Evolutionary conservation across 73 alveolate genomes (phyloP).

Genomic region (Tetrahymena borealis): DNA sequence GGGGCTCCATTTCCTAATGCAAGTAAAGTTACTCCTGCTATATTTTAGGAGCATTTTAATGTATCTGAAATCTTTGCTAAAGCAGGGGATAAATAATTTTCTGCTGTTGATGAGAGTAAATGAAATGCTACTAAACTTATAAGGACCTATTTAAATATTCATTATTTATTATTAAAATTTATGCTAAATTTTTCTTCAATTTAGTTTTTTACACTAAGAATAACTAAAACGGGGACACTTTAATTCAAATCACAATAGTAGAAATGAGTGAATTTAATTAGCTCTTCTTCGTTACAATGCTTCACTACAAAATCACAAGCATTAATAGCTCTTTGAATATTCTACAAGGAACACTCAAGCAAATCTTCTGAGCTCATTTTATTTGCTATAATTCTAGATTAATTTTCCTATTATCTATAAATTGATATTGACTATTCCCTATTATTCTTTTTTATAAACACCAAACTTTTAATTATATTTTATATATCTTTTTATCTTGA

Average conservation of each 20-base stretch:
- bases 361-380: background rate
- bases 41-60: background rate
- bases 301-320: background rate
- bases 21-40: constrained; percentile 77
- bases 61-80: background rate
- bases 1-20: constrained; percentile 99
- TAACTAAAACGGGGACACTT: background rate
- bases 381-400: background rate
- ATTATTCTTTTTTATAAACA: too few species aligned
- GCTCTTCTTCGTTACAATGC: background rate
- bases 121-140: background rate
- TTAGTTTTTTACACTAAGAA: background rate
- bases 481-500: too few species aligned
- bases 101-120: background rate
- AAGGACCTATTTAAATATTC: background rate
- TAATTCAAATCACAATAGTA: background rate
- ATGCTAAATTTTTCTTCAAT: background rate
- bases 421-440: too few species aligned
- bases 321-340: background rate
- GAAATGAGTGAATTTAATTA: background rate
- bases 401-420: background rate
- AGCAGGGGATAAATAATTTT: background rate
- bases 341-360: background rate
- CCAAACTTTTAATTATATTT: too few species aligned
- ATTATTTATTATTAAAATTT: too few species aligned